Evolutionary conservation across 495 filamentous ascomycete species (phyloP).

Genomic region (Podospora appendiculata): DNA sequence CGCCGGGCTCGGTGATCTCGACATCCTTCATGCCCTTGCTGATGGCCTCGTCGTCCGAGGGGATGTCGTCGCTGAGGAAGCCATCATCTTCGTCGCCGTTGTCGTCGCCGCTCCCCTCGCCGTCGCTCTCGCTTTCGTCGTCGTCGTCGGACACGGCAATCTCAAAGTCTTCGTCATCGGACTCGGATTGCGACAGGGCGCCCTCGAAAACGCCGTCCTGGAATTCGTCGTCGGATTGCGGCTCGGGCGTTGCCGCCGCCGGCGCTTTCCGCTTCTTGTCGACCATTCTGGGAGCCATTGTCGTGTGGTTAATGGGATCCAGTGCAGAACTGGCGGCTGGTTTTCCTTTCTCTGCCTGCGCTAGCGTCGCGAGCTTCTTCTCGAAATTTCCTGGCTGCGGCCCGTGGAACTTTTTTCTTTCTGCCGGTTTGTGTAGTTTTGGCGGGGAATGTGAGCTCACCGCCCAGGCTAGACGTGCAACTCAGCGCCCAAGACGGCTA

Average conservation of each 20-base stretch:
- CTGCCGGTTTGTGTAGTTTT: conserved; percentile 17
- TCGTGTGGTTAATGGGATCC: conserved; percentile 9
- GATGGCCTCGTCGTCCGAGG: conserved; percentile 37
- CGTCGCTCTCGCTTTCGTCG: conserved; percentile 15
- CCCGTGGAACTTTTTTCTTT: conserved; percentile 21
- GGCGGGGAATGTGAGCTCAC: conserved; percentile 15
- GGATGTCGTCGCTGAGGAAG: conserved; percentile 50
- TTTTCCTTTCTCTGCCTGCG: too few relatives aligned
- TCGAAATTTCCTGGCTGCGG: conserved; percentile 11
- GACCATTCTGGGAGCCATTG: conserved; percentile 30
- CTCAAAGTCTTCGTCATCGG: conserved; percentile 18
- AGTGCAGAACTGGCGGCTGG: conserved; percentile 5
- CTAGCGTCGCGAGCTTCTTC: neutral
- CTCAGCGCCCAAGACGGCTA: too few relatives aligned
- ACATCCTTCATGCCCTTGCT: conserved; percentile 21
- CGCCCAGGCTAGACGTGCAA: conserved; percentile 13
- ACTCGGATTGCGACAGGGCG: conserved; percentile 24
- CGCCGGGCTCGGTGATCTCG: conserved; percentile 24
- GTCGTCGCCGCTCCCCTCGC: conserved; percentile 8
- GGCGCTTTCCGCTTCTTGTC: conserved; percentile 40
- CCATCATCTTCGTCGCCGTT: conserved; percentile 46
- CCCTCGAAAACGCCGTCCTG: conserved; percentile 23
- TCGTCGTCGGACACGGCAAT: conserved; percentile 11
- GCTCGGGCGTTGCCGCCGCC: conserved; percentile 22
- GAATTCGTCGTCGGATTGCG: conserved; percentile 25